Conservation (phyloP, 2,329 filamentous ascomycete genomes). For the Paraphoma sp. region DNA sequence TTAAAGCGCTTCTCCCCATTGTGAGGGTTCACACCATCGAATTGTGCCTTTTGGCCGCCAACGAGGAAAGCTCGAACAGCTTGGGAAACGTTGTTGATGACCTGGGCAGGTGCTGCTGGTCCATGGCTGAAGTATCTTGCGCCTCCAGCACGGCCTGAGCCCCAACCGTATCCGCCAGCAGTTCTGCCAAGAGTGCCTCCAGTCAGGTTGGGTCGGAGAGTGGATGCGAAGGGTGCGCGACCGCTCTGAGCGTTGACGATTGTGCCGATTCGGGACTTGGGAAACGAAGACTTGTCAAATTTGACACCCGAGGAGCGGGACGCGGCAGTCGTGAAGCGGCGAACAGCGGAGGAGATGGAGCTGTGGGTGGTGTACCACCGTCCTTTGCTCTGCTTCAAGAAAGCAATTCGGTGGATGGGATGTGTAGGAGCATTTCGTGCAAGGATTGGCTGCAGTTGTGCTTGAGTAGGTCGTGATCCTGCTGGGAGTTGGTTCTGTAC, state of each 20-base stretch:
- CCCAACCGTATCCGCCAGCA: conserved; percentile 85
- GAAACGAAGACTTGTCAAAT: conserved; percentile 60
- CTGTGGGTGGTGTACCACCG: conserved; percentile 68
- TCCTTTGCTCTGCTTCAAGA: conserved; percentile 68
- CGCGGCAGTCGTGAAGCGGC: conserved; percentile 60
- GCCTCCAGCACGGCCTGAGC: conserved; percentile 72
- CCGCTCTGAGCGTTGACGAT: conserved; percentile 70
- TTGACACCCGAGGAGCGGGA: conserved; percentile 47
- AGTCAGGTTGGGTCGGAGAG: conserved; percentile 89
- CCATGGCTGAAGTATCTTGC: conserved; percentile 89
- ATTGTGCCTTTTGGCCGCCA: conserved; percentile 87
- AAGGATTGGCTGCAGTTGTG: conserved; percentile 65
- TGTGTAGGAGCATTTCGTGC: conserved; percentile 64
- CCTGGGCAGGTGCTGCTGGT: conserved; percentile 83
- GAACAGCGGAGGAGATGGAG: conserved; percentile 52
- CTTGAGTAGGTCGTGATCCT: conserved; percentile 51
- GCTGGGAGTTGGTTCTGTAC: conserved; percentile 54
- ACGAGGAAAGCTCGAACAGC: conserved; percentile 91
- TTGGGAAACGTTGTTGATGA: conserved; percentile 93
- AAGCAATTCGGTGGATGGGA: conserved; percentile 66
- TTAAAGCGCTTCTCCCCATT: conserved; percentile 82
- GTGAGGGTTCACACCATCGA: conserved; percentile 73
- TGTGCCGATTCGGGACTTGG: conserved; percentile 62
- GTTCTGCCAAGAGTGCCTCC: conserved; percentile 84
- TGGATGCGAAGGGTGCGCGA: conserved; percentile 84